Base-by-base conservation (phyloP, 164 flowering plant species). In the Macadamia integrifolia region DNA sequence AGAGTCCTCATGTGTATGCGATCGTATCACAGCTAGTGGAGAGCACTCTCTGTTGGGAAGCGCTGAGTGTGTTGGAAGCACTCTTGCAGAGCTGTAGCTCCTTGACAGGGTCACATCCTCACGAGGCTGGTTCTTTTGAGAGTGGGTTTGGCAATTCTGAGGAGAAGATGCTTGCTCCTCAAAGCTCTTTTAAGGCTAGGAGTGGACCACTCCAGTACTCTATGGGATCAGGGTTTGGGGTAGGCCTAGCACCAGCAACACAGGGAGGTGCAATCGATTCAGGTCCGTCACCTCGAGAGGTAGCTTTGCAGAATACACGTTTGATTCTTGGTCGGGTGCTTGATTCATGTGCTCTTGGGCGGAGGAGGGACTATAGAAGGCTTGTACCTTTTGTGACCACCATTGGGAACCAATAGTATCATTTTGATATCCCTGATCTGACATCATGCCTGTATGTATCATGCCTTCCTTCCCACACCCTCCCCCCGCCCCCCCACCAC, bases 1-100 rank as follows among this genome's bases (percentile, higher is more conserved):
- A 92, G 73, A 95, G 96, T 65, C 98, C 99, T 3, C 96, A 92
- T 68, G 89, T 95, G 84, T 92, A 92, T 73, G 94, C 96, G n/a
- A 85, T 92, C 58, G 98, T 95, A 9, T 95, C 99, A 15, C 98
- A 92, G 74, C 83, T 95, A 28, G 91, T 95, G 11, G 99, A 95
- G 77, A 95, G 99, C 82, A 83, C 99, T 12, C 74, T 94, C 76
- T 91, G 98, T 65, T 90, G 90, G 92, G 99, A 94, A 67, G 99
- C 99, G 40, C 77, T 90, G 62, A 88, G 93, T 64, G 98, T 92
- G 30, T 68, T 95, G 75, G 99, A 92, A 83, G 99, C 99, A 58
- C 93, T 95, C 58, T 63, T 92, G 71, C 99, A 95, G 71, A 92
- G 98, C 76, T 90, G 99, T 66, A 89, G 98, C 71, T 83, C 92